phyloP scores from a whole-genome alignment of 2,329 filamentous ascomycete species.

The Alternaria longipes region DNA sequence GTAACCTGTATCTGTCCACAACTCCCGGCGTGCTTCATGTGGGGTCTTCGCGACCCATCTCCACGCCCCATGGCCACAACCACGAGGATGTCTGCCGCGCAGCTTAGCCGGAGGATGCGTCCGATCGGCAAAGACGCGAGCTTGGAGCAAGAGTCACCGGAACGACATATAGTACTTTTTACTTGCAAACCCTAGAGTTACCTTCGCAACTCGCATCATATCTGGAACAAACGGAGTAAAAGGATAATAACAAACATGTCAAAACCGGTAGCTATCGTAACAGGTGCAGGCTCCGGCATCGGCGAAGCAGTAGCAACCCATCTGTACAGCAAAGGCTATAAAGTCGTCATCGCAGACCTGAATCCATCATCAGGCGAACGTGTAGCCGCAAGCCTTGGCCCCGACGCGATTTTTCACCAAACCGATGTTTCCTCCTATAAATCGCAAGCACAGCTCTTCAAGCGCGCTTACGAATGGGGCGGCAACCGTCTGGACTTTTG shows the following conservation, averaged over 20 bases:
- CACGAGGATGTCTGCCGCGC: background rate
- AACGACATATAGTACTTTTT: background rate
- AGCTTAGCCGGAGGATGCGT: conserved; percentile 3
- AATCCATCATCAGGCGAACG: conserved; percentile 42
- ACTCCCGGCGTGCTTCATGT: conserved; percentile 16
- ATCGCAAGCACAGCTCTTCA: conserved; percentile 52
- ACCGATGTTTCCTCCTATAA: conserved; percentile 54
- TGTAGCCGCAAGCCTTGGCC: conserved; percentile 41
- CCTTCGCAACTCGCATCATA: background rate
- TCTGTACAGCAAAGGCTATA: conserved; percentile 51
- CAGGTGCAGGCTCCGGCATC: conserved; percentile 57
- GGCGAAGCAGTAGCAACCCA: conserved; percentile 56
- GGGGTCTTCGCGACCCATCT: conserved; percentile 14
- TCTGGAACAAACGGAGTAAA: background rate
- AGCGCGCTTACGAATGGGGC: conserved; percentile 54
- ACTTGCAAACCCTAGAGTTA: background rate
- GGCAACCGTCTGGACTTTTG: conserved; percentile 54
- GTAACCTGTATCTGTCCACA: conserved; percentile 6
- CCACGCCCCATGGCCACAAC: conserved; percentile 8
- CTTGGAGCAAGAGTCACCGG: background rate
- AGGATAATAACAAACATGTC: conserved; percentile 35
- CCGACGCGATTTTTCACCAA: conserved; percentile 48
- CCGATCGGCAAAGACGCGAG: background rate
- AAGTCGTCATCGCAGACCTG: conserved; percentile 57
- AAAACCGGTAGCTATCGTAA: conserved; percentile 56